Evolutionary conservation across 441 rosid species (phyloP), one percentile per base, ranked within the genome.

Genomic region (Jatropha multifida): DNA sequence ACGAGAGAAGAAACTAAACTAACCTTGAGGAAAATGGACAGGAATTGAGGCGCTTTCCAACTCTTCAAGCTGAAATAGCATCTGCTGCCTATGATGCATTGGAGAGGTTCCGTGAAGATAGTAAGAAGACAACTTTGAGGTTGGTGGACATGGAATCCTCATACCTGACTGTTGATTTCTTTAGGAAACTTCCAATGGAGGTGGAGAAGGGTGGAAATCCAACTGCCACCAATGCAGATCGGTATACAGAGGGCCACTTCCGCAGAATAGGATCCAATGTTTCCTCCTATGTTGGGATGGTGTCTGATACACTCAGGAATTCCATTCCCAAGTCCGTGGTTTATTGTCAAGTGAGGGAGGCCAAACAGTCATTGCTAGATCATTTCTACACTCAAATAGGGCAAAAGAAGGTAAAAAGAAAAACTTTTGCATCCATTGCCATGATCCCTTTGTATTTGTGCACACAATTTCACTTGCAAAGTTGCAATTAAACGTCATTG

Each of bases 101-200:
- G 80, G 98, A 89, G 83, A 91, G 85, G 76, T 90, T 94, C 71
- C 87, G 94, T 5, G 96, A 91, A 76, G 98, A 94, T 51, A 76
- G 98, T 78, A 92, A 83, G 88, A 94, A 90, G 79, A 87, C 96
- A 2, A 86, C 86, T 68, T 26, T 87, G 65, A 79, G 96, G 52
- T 77, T 94, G 79, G 97, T 94, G 62, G 97, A 94, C 55, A 94
- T 94, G 98, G 98, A 94, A 76, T 90, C 98, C 41, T 87, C 97
- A 7, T 92, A 92, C 75, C 83, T 94, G 71, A 92, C 98, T 3
- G 94, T 89, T 20, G 97, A 94, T 7, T 94, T 92, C 88, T 94
- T 92, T 81, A 79, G 97, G 71, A 94, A 82, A 76, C 92, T 92
- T 56, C 94, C 97, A 37, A 91, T 84, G 82, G 97, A 90, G 75